Base-by-base conservation (phyloP, 2,329 filamentous ascomycete genomes). In the Claviceps humidiphila region DNA sequence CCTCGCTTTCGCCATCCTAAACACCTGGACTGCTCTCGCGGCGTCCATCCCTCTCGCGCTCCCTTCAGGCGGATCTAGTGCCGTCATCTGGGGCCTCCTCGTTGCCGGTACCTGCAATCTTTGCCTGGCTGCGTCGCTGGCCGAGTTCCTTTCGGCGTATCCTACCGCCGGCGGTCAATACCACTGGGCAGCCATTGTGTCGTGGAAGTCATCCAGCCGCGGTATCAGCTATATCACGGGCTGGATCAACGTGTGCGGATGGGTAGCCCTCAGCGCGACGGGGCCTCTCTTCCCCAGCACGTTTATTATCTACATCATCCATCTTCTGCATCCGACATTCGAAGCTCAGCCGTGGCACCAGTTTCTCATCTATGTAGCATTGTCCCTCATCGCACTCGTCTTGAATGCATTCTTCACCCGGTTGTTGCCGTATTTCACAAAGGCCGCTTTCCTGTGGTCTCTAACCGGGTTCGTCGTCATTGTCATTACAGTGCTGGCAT, bases 231-330 rank as follows among this genome's bases (percentile, higher is more conserved):
- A 83, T 71, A 76, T 81, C 47, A 87, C 83, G 0, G 84, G 84
- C 30, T 88, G 84, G 83, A 85, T 82, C 64, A 84, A 82, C 58
- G 77, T 81, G 40, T 80, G 80, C n/a, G 84, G 82, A n/a, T 87
- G 84, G 81, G 81, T 86, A 38, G 78, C 80, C 9, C 66, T 88
- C 51, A 81, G 80, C 4, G 84, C 84, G 7, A 85, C 82, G 0
- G 84, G 79, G 16, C 82, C 82, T 1, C 71, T 87, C 22, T 72
- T 88, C 5, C 82, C 80, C 11, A 84, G 80, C 58, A 76, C 82
- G 55, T 76, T 88, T 56, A 75, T 88, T 48, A 63, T 85, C 26
- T 80, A 82, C 51, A 74, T 85, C 43, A 81, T 87, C 51, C 71
- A 76, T 2, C 68, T 88, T 39, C 76, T 81, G 64, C 68, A 82